phyloP scores from a whole-genome alignment of 495 filamentous ascomycete species.

The Podospora pseudoanserina region DNA sequence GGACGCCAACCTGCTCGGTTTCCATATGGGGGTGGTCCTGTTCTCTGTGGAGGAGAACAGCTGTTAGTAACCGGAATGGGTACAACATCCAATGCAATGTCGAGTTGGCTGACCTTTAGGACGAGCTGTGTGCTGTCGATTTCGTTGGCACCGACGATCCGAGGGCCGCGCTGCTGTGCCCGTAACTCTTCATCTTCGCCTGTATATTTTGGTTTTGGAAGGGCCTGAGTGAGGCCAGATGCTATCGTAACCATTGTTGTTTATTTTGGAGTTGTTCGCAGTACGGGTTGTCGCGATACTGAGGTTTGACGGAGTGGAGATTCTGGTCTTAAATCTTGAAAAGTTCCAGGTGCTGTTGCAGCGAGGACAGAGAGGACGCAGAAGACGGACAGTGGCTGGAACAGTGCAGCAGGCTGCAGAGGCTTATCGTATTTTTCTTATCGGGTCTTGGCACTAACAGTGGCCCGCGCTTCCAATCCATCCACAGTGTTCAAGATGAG shows the following conservation, averaged over 20 bases:
- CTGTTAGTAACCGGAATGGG: conserved; percentile 12
- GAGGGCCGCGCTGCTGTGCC: conserved; percentile 69
- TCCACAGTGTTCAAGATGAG: conserved; percentile 6
- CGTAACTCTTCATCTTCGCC: conserved; percentile 80
- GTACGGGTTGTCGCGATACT: background rate
- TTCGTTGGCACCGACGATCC: conserved; percentile 71
- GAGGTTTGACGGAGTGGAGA: conserved; percentile 22
- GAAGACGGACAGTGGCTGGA: conserved; percentile 20
- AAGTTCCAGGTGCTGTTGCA: conserved; percentile 22
- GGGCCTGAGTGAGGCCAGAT: conserved; percentile 70
- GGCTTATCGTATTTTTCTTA: conserved; percentile 15
- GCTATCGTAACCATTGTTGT: conserved; percentile 63
- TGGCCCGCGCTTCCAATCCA: background rate
- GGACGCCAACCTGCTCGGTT: conserved; percentile 86
- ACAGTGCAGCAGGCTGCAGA: background rate
- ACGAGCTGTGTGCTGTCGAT: conserved; percentile 86
- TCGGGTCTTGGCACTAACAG: conserved; percentile 2
- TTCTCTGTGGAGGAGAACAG: conserved; percentile 50
- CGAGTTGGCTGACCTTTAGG: conserved; percentile 58
- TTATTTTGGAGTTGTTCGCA: background rate
- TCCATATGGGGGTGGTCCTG: conserved; percentile 81
- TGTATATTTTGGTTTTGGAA: conserved; percentile 86
- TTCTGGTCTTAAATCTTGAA: conserved; percentile 11
- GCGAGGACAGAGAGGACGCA: background rate
- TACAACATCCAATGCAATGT: background rate